Evolutionary conservation across 1,284 basidiomycete genomes (phyloP).

Genomic region (Naganishia liquefaciens): DNA sequence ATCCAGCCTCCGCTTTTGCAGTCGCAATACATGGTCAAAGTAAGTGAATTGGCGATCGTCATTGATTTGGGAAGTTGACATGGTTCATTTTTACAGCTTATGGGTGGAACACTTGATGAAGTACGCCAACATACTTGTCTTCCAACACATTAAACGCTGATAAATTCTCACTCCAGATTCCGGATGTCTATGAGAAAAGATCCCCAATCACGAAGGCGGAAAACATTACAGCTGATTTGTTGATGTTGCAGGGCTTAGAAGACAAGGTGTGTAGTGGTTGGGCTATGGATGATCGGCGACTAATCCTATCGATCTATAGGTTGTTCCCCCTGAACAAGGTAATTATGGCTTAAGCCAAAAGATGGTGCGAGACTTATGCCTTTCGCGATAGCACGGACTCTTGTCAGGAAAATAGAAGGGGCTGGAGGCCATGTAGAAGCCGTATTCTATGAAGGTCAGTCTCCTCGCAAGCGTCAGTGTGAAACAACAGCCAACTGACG

Average conservation of each 20-base stretch:
- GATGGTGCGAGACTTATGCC: neutral
- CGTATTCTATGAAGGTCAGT: slow-evolving; percentile 37
- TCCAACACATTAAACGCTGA: neutral
- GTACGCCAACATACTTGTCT: neutral
- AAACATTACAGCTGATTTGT: slow-evolving; percentile 47
- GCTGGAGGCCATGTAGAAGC: slow-evolving; percentile 36
- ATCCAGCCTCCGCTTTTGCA: neutral
- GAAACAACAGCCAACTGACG: neutral
- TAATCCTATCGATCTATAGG: slow-evolving; percentile 13
- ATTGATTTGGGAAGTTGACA: too few relatives aligned
- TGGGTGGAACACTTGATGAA: slow-evolving; percentile 49
- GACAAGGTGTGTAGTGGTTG: slow-evolving; percentile 38
- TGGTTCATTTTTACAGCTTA: too few relatives aligned
- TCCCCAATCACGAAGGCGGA: slow-evolving; percentile 47
- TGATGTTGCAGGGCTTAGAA: slow-evolving; percentile 46
- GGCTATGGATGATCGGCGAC: slow-evolving; percentile 20
- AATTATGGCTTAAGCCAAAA: neutral
- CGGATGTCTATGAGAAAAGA: slow-evolving; percentile 48
- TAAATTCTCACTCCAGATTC: slow-evolving; percentile 32
- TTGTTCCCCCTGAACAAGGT: slow-evolving; percentile 44
- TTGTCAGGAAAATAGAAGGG: slow-evolving; percentile 39
- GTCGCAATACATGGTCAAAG: slow-evolving; percentile 35
- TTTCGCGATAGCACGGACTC: slow-evolving; percentile 35
- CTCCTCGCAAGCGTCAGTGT: neutral
- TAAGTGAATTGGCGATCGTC: neutral